These are phyloP conservation scores for Gardenia jasminoides DNA, from an alignment of 257 asterid genomes.

Conservation along the genomic window DNA sequence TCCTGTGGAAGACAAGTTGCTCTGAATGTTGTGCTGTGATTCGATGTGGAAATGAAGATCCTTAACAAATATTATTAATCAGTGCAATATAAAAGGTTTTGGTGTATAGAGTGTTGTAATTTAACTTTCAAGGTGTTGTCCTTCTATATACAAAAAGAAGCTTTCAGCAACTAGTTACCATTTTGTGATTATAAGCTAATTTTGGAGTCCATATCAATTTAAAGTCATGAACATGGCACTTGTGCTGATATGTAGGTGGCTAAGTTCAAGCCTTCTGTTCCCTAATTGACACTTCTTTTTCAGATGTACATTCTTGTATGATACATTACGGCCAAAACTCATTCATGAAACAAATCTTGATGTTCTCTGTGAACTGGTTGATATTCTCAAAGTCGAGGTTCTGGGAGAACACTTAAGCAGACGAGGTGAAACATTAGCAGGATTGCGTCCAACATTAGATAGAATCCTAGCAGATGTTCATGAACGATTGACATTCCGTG, in stretches of 20 bases:
- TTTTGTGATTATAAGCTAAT: not conserved
- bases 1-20: not conserved
- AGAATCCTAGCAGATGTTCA: conserved; percentile 96
- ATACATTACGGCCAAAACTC: conserved; percentile 88
- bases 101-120: not conserved
- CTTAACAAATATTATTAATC: not conserved
- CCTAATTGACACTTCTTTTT: conserved; percentile 18
- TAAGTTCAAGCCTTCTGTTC: not conserved
- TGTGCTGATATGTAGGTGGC: not conserved
- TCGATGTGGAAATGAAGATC: not conserved
- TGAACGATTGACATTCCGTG: conserved; percentile 93
- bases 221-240: not conserved
- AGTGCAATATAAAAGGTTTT: not conserved
- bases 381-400: conserved; percentile 92
- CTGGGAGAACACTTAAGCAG: conserved; percentile 85
- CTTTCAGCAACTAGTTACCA: not conserved
- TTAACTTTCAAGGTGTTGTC: not conserved
- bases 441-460: conserved; percentile 84
- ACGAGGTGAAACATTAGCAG: conserved; percentile 86
- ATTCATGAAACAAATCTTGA: conserved; percentile 97
- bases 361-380: conserved; percentile 92
- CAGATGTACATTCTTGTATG: conserved; percentile 95
- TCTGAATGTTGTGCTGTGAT: not conserved
- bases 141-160: not conserved
- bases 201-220: not conserved